phyloP scores from a whole-genome alignment of 306 rosid genomes.

The Pyrus pyrifolia region DNA sequence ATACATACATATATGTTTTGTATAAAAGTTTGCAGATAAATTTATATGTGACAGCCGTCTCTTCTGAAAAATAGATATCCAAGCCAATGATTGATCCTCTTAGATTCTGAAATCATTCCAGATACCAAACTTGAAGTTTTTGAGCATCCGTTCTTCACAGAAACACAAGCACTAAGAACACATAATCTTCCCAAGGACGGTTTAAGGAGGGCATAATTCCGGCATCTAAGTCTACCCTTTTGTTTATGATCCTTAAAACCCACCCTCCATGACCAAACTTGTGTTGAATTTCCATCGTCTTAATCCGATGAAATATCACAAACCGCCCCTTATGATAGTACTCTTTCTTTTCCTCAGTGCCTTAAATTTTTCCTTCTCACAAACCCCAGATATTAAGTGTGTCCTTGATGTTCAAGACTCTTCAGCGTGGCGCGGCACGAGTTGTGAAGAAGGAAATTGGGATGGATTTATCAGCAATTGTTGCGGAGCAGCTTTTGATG shows the following conservation, averaged over 20 bases:
- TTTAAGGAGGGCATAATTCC: not conserved
- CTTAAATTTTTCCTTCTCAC: slow-evolving; percentile 17
- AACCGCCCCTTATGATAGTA: slow-evolving; percentile 1
- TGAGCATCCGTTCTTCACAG: too few relatives aligned
- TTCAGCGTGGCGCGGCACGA: slow-evolving; percentile 22
- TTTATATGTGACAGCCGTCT: not conserved
- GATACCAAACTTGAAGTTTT: too few relatives aligned
- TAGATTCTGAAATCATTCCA: not conserved
- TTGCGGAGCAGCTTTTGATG: slow-evolving; percentile 40
- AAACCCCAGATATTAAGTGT: slow-evolving; percentile 25
- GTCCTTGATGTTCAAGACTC: slow-evolving; percentile 34
- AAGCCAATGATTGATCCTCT: not conserved
- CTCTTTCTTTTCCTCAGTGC: slow-evolving; percentile 11
- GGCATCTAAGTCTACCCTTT: not conserved
- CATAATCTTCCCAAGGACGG: not conserved
- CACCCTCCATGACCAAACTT: slow-evolving; percentile 3
- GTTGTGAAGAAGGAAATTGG: slow-evolving; percentile 35
- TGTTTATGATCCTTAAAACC: too few relatives aligned
- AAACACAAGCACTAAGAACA: not conserved
- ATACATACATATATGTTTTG: too few relatives aligned
- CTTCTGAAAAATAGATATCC: not conserved
- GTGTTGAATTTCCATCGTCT: slow-evolving; percentile 1
- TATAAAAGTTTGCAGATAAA: too few relatives aligned
- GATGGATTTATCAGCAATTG: slow-evolving; percentile 39
- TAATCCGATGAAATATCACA: slow-evolving; percentile 14